Base-by-base conservation (phyloP, 768 basidiomycete species). In the Hygrocybe coccinea region DNA sequence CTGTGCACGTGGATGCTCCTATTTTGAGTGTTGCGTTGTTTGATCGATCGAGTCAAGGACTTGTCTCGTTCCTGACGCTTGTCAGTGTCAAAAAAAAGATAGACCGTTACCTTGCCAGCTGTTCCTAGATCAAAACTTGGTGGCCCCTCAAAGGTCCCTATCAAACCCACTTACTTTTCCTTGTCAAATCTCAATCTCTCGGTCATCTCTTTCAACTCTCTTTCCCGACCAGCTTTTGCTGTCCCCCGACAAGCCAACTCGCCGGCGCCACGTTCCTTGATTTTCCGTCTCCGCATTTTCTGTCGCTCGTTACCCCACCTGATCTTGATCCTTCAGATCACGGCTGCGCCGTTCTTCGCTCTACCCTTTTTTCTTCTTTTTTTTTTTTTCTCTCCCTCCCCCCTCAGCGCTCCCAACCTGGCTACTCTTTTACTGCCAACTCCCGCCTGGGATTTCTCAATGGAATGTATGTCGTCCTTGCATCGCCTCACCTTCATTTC, bases 61-160 rank as follows among this genome's bases (percentile, higher is more conserved):
- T n/a, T n/a, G n/a, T n/a, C n/a, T n/a, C n/a, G n/a, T n/a, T n/a
- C n/a, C n/a, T n/a, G n/a, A n/a, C n/a, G n/a, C n/a, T n/a, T n/a
- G n/a, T n/a, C n/a, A n/a, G n/a, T n/a, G n/a, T n/a, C n/a, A n/a
- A n/a, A n/a, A n/a, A n/a, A n/a, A 19, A 6, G 11, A 22, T 17
- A 46, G 25, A 35, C 45, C 43, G 65, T 66, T 66, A 58, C 65
- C 65, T 67, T 64, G 66, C 63, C 61, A 65, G 58, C 64, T 29
- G 67, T 72, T 63, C 73, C 71, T 74, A 67, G 67, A 74, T 74
- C 71, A 8, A 29, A 29, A 29, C 29, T 29, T 29, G 3, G 29
- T 29, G 29, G 29, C 3, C 29, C 29, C 29, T 8, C 8, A 29
- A 8, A 29, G 49, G 49, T 35, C 49, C 49, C 36, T 35, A 50